Base-by-base conservation (phyloP, 2,329 filamentous ascomycete genomes). In the Neopestalotiopsis sp. region DNA sequence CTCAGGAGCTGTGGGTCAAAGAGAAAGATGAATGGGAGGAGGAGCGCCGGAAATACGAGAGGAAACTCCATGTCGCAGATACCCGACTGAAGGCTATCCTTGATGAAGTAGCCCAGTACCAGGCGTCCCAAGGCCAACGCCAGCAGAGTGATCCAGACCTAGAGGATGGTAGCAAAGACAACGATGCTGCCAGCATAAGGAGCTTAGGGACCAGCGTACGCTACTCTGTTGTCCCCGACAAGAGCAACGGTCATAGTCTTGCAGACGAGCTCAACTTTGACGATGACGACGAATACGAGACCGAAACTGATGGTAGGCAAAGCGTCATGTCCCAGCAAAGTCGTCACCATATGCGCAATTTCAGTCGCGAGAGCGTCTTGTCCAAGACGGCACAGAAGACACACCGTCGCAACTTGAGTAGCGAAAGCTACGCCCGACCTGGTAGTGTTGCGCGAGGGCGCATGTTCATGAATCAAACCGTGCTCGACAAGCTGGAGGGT, bases 231-330 rank as follows among this genome's bases (percentile, higher is more conserved):
- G 83, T 92, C 71, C 90, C 86, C 10, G 81, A 83, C 24, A 91
- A 91, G 76, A 76, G 83, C 4, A 90, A 89, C 74, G 92, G 92
- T 1, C 81, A 94, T 69, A 97, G 92, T 71, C 85, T 99, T 56
- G 96, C 96, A 0, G 95, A 98, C 74, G 96, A 99, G 81, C 87
- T 99, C 67, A 91, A 93, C 71, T 92, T 97, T 71, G 93, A 95
- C 68, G 93, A 95, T 68, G 92, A 93, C 70, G 93, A 95, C 68
- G 93, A 89, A 58, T 88, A 89, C 67, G 84, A 92, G 71, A 91
- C 92, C 45, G 91, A 95, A 71, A 87, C 91, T 59, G 92, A 94
- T 64, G 90, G 91, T 1, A 88, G 90, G 49, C 88, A 91, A 68
- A 92, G 89, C 70, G 84, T 85, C 17, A 74, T 90, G 63, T 91